Evolutionary conservation across 1,284 basidiomycete species (phyloP).

Genomic region (Coriolopsis trogii): DNA sequence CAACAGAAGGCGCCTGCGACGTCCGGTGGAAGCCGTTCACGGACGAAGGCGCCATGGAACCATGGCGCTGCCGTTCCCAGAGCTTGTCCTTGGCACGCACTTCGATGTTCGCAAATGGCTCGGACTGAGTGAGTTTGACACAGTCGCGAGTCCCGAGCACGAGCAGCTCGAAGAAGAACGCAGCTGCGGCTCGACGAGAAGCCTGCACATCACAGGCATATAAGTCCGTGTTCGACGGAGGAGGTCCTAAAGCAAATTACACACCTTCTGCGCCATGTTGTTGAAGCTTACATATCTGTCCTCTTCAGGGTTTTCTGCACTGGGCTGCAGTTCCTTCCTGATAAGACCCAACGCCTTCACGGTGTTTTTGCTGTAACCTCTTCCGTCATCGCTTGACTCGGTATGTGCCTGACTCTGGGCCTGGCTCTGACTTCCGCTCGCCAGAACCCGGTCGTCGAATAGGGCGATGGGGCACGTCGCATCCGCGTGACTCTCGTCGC

Average conservation of each 20-base stretch:
- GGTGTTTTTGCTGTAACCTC: constrained; percentile 89
- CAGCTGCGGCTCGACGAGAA: constrained; percentile 87
- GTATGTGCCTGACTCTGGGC: constrained; percentile 27
- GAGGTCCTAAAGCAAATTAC: constrained; percentile 14
- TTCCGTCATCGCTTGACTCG: constrained; percentile 53
- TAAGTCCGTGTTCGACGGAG: constrained; percentile 12
- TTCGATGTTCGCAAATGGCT: constrained; percentile 85
- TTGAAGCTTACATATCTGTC: constrained; percentile 75
- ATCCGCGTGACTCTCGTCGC: constrained; percentile 67
- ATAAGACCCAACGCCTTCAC: constrained; percentile 87
- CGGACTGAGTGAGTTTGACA: constrained; percentile 76
- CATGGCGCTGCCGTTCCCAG: constrained; percentile 71
- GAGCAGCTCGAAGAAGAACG: constrained; percentile 98
- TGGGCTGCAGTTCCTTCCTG: constrained; percentile 72
- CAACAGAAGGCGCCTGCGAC: constrained; percentile 20
- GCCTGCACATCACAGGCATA: constrained; percentile 53
- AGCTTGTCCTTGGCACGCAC: constrained; percentile 83
- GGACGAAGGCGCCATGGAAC: constrained; percentile 45
- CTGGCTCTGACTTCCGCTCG: constrained; percentile 50
- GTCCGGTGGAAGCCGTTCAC: constrained; percentile 22
- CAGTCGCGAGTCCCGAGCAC: constrained; percentile 93
- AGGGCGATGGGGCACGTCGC: constrained; percentile 77
- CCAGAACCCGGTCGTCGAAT: constrained; percentile 72
- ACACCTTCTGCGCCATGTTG: constrained; percentile 73
- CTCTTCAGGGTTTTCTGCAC: constrained; percentile 46